Evolutionary conservation across 768 basidiomycete genomes (phyloP).

Genomic region (Suillus bovinus): DNA sequence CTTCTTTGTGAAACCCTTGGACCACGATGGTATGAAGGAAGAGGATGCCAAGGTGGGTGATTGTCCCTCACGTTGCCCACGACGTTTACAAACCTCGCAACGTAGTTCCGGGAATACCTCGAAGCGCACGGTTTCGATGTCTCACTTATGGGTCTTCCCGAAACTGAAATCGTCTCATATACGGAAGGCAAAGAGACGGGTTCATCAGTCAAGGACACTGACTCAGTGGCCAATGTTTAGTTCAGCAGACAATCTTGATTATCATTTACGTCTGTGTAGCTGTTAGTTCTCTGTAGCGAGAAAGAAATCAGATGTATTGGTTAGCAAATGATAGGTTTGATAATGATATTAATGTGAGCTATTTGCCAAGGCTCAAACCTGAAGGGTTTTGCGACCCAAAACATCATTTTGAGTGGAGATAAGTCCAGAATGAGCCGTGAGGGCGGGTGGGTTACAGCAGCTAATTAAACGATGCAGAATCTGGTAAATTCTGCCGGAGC

Average conservation of each 20-base stretch:
- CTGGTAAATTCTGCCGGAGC: no score
- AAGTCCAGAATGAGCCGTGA: no score
- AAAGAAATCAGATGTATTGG: no score
- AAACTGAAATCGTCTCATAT: conserved; percentile 25
- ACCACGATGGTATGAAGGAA: conserved; percentile 73
- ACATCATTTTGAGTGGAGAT: no score
- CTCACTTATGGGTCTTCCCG: conserved; percentile 60
- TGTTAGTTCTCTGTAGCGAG: no score
- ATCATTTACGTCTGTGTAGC: background rate
- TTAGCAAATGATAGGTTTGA: no score
- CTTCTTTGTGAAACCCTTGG: conserved; percentile 72
- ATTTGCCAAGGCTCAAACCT: no score
- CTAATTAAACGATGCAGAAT: no score
- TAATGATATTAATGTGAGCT: no score
- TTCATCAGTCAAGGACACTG: conserved; percentile 7
- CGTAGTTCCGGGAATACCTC: conserved; percentile 80
- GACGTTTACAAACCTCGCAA: background rate
- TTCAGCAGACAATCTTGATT: background rate
- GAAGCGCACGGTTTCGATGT: conserved; percentile 80
- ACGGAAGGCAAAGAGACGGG: conserved; percentile 20
- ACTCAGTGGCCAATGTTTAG: conserved; percentile 14
- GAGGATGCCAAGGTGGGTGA: conserved; percentile 65
- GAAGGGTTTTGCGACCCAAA: no score
- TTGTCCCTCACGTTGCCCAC: background rate
- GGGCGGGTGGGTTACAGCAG: no score